Evolutionary conservation across 2,329 filamentous ascomycete species (phyloP), one percentile per base, ranked within the genome.

Genomic region (Neonectria magnoliae): DNA sequence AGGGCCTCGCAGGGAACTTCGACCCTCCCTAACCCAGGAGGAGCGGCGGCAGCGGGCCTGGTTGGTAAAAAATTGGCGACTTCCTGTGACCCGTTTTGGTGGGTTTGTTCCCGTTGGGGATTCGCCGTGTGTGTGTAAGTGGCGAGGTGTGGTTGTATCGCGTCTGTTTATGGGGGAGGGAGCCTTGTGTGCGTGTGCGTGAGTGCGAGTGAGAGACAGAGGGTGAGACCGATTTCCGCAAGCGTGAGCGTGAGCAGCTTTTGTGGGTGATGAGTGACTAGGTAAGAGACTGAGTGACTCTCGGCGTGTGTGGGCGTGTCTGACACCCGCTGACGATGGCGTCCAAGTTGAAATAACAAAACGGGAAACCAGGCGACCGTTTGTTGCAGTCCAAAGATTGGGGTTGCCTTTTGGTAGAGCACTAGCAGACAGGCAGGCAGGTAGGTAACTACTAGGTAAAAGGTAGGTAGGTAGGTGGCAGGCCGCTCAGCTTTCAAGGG

Each of bases 61-160:
- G 68, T 67, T 52, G 52, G 50, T 51, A 59, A 64, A 61, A 68
- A 71, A 31, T 59, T 33, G 64, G 63, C 38, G 57, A 60, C 60
- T 64, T 64, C 67, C 65, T 72, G 64, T 69, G 61, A 63, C 59
- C 55, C 36, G 65, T 66, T 56, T 51, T 36, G 60, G 62, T 60
- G 58, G 62, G 54, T 62, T 51, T 20, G 58, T 57, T 57, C 57
- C 63, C 57, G 57, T 52, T 69, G 54, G 57, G 61, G 65, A 64
- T 64, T 62, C 52, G 60, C 51, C 57, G 25, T 54, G 56, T 62
- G 48, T 63, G 47, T 67, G 57, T 63, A 41, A 48, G 55, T 68
- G 59, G 61, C 61, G 64, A 65, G 56, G 66, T 67, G 61, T 66
- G 67, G 60, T 64, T 33, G 65, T 55, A 47, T 59, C 63, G 69